Evolutionary conservation across 169 alveolate species (phyloP).

Genomic region (Neospora caninum): DNA sequence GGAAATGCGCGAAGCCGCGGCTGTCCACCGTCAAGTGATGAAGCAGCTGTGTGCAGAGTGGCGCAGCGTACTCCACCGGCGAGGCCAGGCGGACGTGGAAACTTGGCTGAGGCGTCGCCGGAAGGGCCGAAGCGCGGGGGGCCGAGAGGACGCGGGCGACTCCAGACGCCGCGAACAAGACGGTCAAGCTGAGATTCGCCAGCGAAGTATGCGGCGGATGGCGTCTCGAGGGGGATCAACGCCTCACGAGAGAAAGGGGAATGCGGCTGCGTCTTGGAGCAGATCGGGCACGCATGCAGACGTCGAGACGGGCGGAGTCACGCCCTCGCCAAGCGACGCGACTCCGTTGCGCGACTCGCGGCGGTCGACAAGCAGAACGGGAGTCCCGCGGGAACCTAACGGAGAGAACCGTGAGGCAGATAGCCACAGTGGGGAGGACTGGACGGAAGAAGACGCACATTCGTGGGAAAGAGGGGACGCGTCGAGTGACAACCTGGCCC

Average conservation of each 20-base stretch:
- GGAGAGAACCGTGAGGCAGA: not conserved
- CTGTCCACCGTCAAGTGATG: not conserved
- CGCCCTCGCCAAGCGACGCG: not conserved
- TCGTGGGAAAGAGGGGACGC: not conserved
- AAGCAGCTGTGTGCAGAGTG: conserved; percentile 7
- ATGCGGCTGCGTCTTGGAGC: not conserved
- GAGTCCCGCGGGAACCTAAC: not conserved
- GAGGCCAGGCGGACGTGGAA: not conserved
- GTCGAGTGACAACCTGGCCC: not conserved
- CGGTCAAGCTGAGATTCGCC: not conserved
- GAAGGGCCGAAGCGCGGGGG: not conserved
- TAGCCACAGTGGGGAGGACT: not conserved
- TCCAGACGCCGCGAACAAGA: not conserved
- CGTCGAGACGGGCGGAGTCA: not conserved
- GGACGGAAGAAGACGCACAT: not conserved
- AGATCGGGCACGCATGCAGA: not conserved
- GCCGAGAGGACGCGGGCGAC: not conserved
- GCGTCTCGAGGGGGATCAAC: not conserved
- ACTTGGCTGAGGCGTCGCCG: not conserved
- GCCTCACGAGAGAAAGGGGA: not conserved
- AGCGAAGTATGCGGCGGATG: not conserved
- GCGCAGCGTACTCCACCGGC: not conserved
- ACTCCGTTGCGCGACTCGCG: not conserved
- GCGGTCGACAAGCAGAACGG: not conserved
- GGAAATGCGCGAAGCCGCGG: not conserved